Evolutionary conservation across 768 basidiomycete genomes (phyloP), one percentile per base, ranked within the genome.

Genomic region (Amanita exitialis): DNA sequence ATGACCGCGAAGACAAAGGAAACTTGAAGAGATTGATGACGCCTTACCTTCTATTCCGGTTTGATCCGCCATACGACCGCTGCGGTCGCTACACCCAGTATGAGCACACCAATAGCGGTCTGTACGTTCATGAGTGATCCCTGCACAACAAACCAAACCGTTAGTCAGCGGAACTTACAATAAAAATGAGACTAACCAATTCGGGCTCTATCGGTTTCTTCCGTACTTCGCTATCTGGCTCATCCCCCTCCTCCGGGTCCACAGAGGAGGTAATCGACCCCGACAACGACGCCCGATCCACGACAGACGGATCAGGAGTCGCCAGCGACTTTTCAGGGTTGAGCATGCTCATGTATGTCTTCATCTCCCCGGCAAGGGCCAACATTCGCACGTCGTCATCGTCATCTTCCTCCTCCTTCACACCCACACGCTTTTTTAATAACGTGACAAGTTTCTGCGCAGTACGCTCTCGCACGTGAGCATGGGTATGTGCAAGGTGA

Each of bases 61-160:
- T 78, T 80, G 25, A 85, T 80, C 55, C 81, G 74, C 82, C 83
- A 86, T 58, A 85, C 66, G 45, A 88, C 84, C 6, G 83, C 85
- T 10, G 77, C 82, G 2, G 86, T 82, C 3, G 82, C 83, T 6
- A 84, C 76, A 45, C 80, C 73, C 25, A 88, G 64, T 3, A 88
- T 72, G 15, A 86, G 61, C 6, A 86, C 77, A 4, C 83, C 83
- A 3, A 83, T 64, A 4, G 80, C 82, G 1, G 83, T 73, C 51
- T 75, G 74, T 57, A 80, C 57, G 67, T 71, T 71, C 37, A 74
- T 60, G 51, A 59, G 32, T 4, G 56, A 57, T 60, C 47, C 61
- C 62, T 49, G 23, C 25, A 30, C 47, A 53, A 9, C 5, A 10
- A 32, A 52, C 47, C 12, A 15, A 46, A 54, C 47, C 8, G 44